phyloP scores from a whole-genome alignment of 2,329 filamentous ascomycete species.

The Metarhizium rileyi region DNA sequence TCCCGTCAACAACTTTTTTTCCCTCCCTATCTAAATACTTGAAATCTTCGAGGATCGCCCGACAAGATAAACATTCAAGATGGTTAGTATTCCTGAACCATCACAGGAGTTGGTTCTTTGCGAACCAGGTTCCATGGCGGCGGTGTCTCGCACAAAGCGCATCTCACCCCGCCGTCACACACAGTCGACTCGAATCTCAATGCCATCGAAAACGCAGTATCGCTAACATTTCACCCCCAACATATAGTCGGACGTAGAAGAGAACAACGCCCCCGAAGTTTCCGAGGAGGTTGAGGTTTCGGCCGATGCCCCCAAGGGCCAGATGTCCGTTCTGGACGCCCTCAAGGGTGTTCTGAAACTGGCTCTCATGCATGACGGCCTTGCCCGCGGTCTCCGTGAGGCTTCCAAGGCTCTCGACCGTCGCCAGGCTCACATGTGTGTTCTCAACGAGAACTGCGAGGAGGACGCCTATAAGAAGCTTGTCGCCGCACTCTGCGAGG shows the following conservation, averaged over 20 bases:
- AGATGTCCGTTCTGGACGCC: slow-evolving; percentile 97
- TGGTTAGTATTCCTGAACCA: slow-evolving; percentile 37
- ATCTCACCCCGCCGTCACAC: background rate
- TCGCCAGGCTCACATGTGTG: slow-evolving; percentile 99
- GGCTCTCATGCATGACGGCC: slow-evolving; percentile 98
- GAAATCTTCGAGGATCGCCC: slow-evolving; percentile 60
- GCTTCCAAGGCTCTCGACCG: slow-evolving; percentile 98
- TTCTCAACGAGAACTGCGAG: slow-evolving; percentile 99
- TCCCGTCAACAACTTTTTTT: slow-evolving; percentile 15
- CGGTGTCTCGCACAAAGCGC: background rate
- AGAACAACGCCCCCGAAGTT: slow-evolving; percentile 80
- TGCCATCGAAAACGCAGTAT: background rate
- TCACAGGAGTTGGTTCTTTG: background rate
- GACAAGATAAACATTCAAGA: slow-evolving; percentile 49
- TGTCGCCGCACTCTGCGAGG: slow-evolving; percentile 93
- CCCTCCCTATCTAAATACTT: slow-evolving; percentile 20
- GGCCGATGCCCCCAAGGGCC: slow-evolving; percentile 81
- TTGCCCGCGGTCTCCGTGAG: slow-evolving; percentile 96
- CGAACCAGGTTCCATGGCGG: background rate
- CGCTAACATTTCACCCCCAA: slow-evolving; percentile 10
- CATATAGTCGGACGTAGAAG: slow-evolving; percentile 98
- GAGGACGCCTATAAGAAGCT: slow-evolving; percentile 99
- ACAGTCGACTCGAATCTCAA: background rate
- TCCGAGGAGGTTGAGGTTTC: slow-evolving; percentile 89
- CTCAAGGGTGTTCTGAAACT: slow-evolving; percentile 99